Percentiles rank a stretch among this genome's conserved stretches.
Conservation (phyloP, 768 basidiomycete genomes). For the Podaxis rugospora region DNA sequence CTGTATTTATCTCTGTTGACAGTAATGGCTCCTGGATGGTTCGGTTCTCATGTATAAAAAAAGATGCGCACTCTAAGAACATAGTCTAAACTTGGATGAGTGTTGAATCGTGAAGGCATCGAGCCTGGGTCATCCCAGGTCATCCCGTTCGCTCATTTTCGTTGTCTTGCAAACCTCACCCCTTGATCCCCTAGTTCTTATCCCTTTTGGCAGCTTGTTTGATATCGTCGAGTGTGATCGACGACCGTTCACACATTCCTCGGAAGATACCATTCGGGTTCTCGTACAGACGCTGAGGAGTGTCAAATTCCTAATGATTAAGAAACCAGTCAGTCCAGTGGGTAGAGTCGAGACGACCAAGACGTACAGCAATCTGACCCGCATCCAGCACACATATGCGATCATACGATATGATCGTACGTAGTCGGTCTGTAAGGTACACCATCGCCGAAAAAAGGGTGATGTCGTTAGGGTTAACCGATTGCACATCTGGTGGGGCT, state of each 20-base stretch:
- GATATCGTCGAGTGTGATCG: slow-evolving; percentile 71
- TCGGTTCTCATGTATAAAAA: slow-evolving; percentile 1
- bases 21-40: slow-evolving; percentile 6
- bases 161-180: no score
- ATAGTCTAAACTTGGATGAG: background rate
- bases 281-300: slow-evolving; percentile 62
- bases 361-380: slow-evolving; percentile 65
- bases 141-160: background rate
- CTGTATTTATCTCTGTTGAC: slow-evolving; percentile 7
- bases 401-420: slow-evolving; percentile 87
- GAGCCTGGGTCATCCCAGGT: background rate
- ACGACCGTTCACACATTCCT: slow-evolving; percentile 83
- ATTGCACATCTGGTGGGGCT: no score
- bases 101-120: background rate
- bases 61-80: background rate
- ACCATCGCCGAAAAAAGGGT: background rate
- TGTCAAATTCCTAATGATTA: slow-evolving; percentile 67
- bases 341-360: background rate
- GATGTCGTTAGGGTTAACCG: background rate
- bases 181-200: background rate
- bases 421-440: slow-evolving; percentile 58
- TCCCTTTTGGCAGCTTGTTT: slow-evolving; percentile 23
- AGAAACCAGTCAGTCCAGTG: background rate
- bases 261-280: slow-evolving; percentile 65
- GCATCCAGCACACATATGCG: slow-evolving; percentile 84